phyloP scores from a whole-genome alignment of 2,329 filamentous ascomycete genomes.

The Stagonosporopsis cucurbitacearum region DNA sequence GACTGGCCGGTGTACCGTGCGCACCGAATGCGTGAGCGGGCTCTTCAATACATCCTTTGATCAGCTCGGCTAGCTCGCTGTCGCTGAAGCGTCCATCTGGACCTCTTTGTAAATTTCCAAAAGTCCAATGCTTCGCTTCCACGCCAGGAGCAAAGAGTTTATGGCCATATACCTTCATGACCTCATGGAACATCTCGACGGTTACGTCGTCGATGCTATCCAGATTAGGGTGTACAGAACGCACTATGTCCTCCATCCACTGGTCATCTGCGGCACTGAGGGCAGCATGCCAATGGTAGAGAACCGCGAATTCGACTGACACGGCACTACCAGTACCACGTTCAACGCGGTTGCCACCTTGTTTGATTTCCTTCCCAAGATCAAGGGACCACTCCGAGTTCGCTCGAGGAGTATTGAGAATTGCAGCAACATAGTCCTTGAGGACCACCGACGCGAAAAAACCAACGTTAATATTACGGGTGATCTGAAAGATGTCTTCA shows the following conservation, averaged over 20 bases:
- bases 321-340: slow-evolving; percentile 79
- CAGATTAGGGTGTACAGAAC: slow-evolving; percentile 36
- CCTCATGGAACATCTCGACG: slow-evolving; percentile 48
- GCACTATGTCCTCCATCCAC: slow-evolving; percentile 70
- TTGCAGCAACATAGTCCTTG: slow-evolving; percentile 79
- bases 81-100: slow-evolving; percentile 73
- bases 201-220: slow-evolving; percentile 36
- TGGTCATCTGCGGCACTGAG: slow-evolving; percentile 75
- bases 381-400: slow-evolving; percentile 83
- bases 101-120: slow-evolving; percentile 69
- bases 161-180: slow-evolving; percentile 46
- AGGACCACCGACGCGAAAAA: slow-evolving; percentile 69
- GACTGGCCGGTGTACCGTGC: slow-evolving; percentile 73
- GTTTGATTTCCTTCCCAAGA: slow-evolving; percentile 66
- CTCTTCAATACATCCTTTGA: slow-evolving; percentile 72
- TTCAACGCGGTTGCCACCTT: slow-evolving; percentile 63
- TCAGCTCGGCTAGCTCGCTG: slow-evolving; percentile 74
- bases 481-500: slow-evolving; percentile 60
- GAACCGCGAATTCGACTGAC: slow-evolving; percentile 85
- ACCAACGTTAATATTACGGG: slow-evolving; percentile 59
- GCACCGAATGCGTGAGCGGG: slow-evolving; percentile 61
- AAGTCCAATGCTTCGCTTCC: slow-evolving; percentile 72
- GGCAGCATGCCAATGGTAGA: slow-evolving; percentile 85
- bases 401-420: slow-evolving; percentile 72
- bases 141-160: slow-evolving; percentile 61